phyloP scores from a whole-genome alignment of 805 yeast species.

The Novakomyces olei region DNA sequence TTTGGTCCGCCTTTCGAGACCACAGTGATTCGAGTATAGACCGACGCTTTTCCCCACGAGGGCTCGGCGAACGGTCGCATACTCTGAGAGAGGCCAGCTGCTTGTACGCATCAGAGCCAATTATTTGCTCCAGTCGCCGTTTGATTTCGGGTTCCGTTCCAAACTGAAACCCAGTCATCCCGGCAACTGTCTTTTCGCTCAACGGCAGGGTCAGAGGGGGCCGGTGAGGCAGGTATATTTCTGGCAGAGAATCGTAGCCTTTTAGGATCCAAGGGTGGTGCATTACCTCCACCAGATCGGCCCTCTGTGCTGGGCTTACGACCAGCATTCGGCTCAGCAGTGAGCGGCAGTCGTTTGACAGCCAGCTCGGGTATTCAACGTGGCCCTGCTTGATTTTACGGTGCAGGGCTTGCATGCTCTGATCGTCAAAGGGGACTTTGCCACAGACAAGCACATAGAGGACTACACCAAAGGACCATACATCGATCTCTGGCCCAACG shows the following conservation, averaged over 20 bases:
- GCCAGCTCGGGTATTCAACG: slow-evolving; percentile 71
- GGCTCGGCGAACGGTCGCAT: not conserved
- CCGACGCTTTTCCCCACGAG: slow-evolving; percentile 5
- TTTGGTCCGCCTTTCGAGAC: too few relatives aligned
- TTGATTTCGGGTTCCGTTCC: slow-evolving; percentile 41
- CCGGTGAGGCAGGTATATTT: slow-evolving; percentile 55
- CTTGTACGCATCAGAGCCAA: slow-evolving; percentile 45
- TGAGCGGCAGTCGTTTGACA: slow-evolving; percentile 54
- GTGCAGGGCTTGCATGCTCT: slow-evolving; percentile 72
- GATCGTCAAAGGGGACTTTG: slow-evolving; percentile 94
- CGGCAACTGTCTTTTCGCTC: slow-evolving; percentile 41
- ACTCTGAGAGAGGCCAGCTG: slow-evolving; percentile 10
- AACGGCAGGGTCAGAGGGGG: slow-evolving; percentile 51
- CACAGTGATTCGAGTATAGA: too few relatives aligned
- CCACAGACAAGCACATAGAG: slow-evolving; percentile 90
- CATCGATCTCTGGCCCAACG: slow-evolving; percentile 89
- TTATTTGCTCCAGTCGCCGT: slow-evolving; percentile 31
- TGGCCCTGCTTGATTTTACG: slow-evolving; percentile 81
- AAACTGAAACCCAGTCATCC: slow-evolving; percentile 59
- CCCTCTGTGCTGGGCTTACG: slow-evolving; percentile 68
- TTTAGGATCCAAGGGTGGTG: slow-evolving; percentile 87
- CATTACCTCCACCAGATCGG: slow-evolving; percentile 53
- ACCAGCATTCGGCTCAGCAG: slow-evolving; percentile 73
- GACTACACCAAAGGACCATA: slow-evolving; percentile 97
- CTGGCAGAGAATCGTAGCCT: slow-evolving; percentile 57